A percentile compares a stretch with the other conserved stretches of the same genome.
Evolutionary conservation across 2,329 filamentous ascomycete genomes (phyloP).

Genomic region (Colletotrichum sp.): DNA sequence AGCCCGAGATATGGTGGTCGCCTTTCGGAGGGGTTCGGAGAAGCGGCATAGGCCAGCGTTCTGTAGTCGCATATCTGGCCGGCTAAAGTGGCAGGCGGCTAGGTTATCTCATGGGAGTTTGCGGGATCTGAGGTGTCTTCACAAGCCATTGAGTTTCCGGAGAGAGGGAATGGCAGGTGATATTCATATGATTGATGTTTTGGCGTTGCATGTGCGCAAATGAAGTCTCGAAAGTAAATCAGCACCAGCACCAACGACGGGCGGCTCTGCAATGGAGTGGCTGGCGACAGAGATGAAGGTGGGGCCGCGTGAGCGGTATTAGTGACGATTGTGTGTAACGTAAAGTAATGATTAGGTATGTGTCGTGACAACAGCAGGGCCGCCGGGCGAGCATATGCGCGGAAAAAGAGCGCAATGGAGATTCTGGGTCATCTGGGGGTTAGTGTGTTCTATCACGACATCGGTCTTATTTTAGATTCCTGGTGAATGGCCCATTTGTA

Average conservation of each 20-base stretch:
- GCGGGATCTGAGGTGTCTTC: neutral
- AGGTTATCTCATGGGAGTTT: neutral
- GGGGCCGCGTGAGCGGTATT: neutral
- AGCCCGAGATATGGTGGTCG: neutral
- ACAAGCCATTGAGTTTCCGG: neutral
- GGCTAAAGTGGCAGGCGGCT: neutral
- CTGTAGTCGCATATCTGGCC: neutral
- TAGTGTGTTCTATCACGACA: conserved; percentile 6
- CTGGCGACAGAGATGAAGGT: neutral
- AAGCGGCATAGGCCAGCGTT: neutral
- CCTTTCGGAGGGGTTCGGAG: conserved; percentile 2
- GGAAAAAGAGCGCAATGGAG: conserved; percentile 13
- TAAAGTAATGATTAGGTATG: conserved; percentile 5
- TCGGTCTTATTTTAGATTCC: neutral
- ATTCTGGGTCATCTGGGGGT: conserved; percentile 4
- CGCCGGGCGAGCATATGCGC: neutral
- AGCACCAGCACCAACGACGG: neutral
- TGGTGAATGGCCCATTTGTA: neutral
- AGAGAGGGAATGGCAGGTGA: neutral
- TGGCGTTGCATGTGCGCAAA: neutral
- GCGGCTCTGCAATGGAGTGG: neutral
- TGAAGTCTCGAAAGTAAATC: neutral
- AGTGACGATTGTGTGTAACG: conserved; percentile 2
- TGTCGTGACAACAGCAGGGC: neutral
- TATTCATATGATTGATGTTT: neutral